Evolutionary conservation across 306 rosid genomes (phyloP).

Genomic region (Rubus parviflorus): DNA sequence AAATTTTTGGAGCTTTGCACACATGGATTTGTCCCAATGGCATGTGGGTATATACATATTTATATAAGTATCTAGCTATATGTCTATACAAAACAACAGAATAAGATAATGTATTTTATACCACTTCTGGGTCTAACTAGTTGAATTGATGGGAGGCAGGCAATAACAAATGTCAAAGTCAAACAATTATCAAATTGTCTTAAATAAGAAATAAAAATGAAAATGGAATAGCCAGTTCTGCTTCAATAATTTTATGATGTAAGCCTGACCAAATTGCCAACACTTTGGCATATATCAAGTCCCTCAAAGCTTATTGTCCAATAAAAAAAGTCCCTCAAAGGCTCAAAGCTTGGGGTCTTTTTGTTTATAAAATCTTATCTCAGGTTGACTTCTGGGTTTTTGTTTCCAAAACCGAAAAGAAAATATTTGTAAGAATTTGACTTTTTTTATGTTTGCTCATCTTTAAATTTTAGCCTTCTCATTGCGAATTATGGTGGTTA

Average conservation of each 20-base stretch:
- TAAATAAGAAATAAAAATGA: not conserved
- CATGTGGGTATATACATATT: not conserved
- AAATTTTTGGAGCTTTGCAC: not conserved
- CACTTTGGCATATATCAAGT: not conserved
- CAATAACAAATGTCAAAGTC: not conserved
- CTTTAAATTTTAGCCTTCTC: too few species aligned
- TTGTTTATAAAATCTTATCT: not conserved
- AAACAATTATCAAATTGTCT: conserved; percentile 1
- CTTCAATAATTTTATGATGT: not conserved
- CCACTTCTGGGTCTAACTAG: not conserved
- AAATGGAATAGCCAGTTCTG: not conserved
- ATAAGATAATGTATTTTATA: not conserved
- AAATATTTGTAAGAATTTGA: not conserved
- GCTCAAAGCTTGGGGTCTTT: not conserved
- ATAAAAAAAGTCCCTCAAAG: not conserved
- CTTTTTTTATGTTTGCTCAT: too few species aligned
- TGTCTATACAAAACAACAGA: not conserved
- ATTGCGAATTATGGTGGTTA: too few species aligned
- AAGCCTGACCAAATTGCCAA: not conserved
- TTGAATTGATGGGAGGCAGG: not conserved
- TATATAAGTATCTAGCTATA: not conserved
- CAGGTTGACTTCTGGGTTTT: not conserved
- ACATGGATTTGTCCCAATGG: not conserved
- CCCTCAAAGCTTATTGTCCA: not conserved
- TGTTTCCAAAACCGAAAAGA: not conserved